Base-by-base conservation (phyloP, 139 green algal genomes). In the Eudorina sp. region DNA sequence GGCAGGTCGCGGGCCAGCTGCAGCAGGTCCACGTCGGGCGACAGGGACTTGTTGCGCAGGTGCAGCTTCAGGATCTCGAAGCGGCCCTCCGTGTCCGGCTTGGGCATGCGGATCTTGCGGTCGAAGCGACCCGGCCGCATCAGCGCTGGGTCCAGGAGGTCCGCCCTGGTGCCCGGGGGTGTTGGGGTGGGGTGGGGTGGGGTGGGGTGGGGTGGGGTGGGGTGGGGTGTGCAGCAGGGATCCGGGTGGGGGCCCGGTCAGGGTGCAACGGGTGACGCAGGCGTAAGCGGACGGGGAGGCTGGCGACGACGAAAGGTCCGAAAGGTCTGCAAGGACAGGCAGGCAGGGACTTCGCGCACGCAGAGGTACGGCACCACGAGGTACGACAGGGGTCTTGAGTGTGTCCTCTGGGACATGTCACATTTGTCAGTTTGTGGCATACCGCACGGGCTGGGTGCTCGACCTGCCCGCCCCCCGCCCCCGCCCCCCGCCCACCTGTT, bases 101-200 rank as follows among this genome's bases (percentile, higher is more conserved):
- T 93, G 21, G 86, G 87, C 80, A 99, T 96, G 69, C 89, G 72
- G 79, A 98, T 94, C 86, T 98, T 98, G 77, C 96, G 93, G 92
- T 99, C 98, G 89, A 99, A 99, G 53, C 98, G 94, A 4, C 98
- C 98, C 0, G 98, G 94, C 2, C 98, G 92, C 83, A 98, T 93
- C 1, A 99, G 91, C 27, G 96, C 97, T 73, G 94, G 92, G 89
- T 99, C 97, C 46, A 99, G 93, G 87, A 98, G 91, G 92, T 98
- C 95, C 55, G 94, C 93, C 88, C 98, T 93, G 90, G 96, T 95
- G 64, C 11, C n/a, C n/a, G n/a, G n/a, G n/a, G n/a, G n/a, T 23
- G 70, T 36, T n/a, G 69, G 36, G 19, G 48, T 23, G 43, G 74
- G 19, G 27, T n/a, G 41, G 70, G 70, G 41, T 55, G 69, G 40